Evolutionary conservation across 208 protist species (phyloP), one percentile per base, ranked within the genome.

Genomic region (Trypanosoma conorhini): DNA sequence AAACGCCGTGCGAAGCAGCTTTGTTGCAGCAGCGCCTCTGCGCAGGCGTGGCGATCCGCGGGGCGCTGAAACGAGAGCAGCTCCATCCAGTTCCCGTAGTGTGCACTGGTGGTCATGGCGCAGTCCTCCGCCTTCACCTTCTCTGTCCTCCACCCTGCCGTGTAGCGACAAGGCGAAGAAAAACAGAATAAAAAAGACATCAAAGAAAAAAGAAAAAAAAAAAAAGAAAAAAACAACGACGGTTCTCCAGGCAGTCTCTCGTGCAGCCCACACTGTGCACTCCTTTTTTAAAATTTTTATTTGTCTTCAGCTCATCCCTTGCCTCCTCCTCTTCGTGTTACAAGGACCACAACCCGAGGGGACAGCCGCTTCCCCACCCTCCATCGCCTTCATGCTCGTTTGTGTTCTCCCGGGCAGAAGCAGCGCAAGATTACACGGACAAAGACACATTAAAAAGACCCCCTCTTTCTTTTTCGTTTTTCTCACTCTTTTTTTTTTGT

Each of bases 91-190:
- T 62, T 52, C 19, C 1, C 22, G 22, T 70, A 61, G 3, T 60
- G 42, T 40, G 21, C 31, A 62, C 13, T 52, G 12, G 51, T 70
- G n/a, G 54, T 21, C 65, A 68, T 68, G 30, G 30, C 30, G 31
- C n/a, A 44, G 4, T 46, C 8, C 42, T 46, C 42, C 17, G 1
- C 13, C 15, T 13, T 46, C 42, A 19, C 42, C 42, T 46, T 46
- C 42, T 38, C 33, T n/a, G n/a, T n/a, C n/a, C n/a, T n/a, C n/a
- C n/a, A n/a, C n/a, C n/a, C n/a, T n/a, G n/a, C n/a, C 33, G 7
- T 7, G 33, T 38, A 7, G 33, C 33, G 33, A 38, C 7, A 9
- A 38, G 7, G 33, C 33, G 7, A 38, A 38, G 33, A 2, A 38
- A 38, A 38, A 38, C n/a, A n/a, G n/a, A n/a, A n/a, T n/a, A 38